Evolutionary conservation across 2,329 filamentous ascomycete genomes (phyloP), one percentile per base, ranked within the genome.

Genomic region (Lizonia empirigonia): DNA sequence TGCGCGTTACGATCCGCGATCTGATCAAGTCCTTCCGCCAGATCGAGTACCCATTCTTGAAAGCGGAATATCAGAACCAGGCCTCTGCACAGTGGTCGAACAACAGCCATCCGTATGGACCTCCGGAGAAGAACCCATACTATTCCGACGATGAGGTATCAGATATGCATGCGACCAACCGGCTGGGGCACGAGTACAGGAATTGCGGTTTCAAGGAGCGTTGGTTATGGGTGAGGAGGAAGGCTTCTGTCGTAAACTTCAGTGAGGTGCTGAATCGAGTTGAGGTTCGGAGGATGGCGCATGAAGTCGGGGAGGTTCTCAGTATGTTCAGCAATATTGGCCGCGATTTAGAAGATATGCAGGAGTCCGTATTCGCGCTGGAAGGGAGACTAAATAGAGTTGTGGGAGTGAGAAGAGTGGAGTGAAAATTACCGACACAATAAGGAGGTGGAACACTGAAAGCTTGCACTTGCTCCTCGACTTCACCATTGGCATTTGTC

Each of bases 31-130:
- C 63, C 13, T 77, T 77, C 39, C 60, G 70, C 26, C 54, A 55
- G 1, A 50, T 77, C 5, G 75, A 78, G 57, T 50, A 59, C 38
- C 70, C 72, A 0, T 78, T 78, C 37, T 53, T 78, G 23, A 67
- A 67, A 32, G 56, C 66, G 9, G 62, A 67, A n/a, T 64, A 65
- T 32, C 64, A 69, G 22, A 26, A 53, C 8, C 42, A 51, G 19
- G 59, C 53, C 23, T 37, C 56, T 5, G 50, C 46, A 23, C 51
- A 55, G 13, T 60, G 60, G 61, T 55, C 34, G 16, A 56, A 36
- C 6, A 55, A 46, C 26, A 34, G 50, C 32, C 7, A 37, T 36
- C 46, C 37, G 7, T 32, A 40, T 15, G 15, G 44, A 4, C 23
- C 41, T 22, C 32, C 46, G 22, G 52, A 58, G 36, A 53, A 65